Evolutionary conservation across 108 stramenopile genomes (phyloP).

Genomic region (Skeletonema marinoi): DNA sequence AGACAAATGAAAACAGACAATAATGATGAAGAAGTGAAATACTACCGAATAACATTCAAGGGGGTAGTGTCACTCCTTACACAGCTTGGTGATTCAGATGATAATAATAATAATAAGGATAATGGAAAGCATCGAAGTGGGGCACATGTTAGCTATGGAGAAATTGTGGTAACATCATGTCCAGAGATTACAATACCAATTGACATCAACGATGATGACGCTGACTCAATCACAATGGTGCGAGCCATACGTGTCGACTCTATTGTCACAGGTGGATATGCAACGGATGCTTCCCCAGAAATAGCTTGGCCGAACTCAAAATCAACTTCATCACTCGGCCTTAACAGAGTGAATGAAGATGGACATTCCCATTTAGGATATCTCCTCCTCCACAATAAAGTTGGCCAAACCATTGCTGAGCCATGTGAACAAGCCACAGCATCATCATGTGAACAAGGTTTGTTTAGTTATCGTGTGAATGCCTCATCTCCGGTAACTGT

Average conservation of each 20-base stretch:
- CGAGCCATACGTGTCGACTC: conserved; percentile 68
- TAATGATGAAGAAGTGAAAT: conserved; percentile 25
- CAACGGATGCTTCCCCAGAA: conserved; percentile 46
- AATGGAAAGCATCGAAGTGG: conserved; percentile 31
- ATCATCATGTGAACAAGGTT: conserved; percentile 51
- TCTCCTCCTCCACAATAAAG: conserved; percentile 25
- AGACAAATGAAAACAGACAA: neutral
- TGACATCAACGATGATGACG: neutral
- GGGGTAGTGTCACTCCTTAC: conserved; percentile 73
- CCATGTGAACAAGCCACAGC: neutral
- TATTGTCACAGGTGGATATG: conserved; percentile 83
- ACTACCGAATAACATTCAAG: conserved; percentile 68
- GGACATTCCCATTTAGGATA: conserved; percentile 29
- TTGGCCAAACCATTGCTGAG: conserved; percentile 51
- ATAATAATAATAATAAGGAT: neutral
- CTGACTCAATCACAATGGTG: conserved; percentile 6
- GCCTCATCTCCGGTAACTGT: conserved; percentile 74
- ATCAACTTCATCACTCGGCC: neutral
- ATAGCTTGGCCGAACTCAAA: conserved; percentile 7
- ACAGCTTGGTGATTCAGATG: conserved; percentile 1
- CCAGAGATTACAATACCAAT: conserved; percentile 31
- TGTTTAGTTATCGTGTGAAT: conserved; percentile 64
- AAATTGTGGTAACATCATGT: conserved; percentile 56
- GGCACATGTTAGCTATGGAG: conserved; percentile 73
- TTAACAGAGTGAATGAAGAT: neutral